A percentile compares a stretch with the other conserved stretches of the same genome.
Evolutionary conservation across 2,329 filamentous ascomycete species (phyloP).

Genomic region (Rutstroemia sp.): DNA sequence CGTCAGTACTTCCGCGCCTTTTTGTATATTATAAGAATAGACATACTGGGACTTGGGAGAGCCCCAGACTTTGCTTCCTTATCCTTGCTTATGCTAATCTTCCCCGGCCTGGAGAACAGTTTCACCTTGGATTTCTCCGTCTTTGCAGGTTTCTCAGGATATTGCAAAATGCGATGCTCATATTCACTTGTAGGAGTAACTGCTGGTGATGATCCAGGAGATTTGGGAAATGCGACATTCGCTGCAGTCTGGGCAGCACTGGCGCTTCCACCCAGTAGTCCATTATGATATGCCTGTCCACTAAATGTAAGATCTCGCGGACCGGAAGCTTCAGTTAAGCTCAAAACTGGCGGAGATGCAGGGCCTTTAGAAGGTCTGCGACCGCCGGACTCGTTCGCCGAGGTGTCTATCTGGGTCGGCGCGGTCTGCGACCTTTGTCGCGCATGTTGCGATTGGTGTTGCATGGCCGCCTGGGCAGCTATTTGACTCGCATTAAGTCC

Average conservation of each 20-base stretch:
- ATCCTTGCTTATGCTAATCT: slow-evolving; percentile 60
- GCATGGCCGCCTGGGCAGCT: slow-evolving; percentile 70
- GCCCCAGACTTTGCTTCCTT: slow-evolving; percentile 58
- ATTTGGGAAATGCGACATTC: slow-evolving; percentile 63
- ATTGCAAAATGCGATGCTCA: slow-evolving; percentile 18
- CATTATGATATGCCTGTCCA: slow-evolving; percentile 47
- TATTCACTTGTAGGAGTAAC: slow-evolving; percentile 31
- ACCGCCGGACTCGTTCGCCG: slow-evolving; percentile 16
- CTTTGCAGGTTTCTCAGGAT: slow-evolving; percentile 51
- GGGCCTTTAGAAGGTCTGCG: slow-evolving; percentile 35
- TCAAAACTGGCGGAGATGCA: slow-evolving; percentile 54
- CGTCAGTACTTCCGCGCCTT: slow-evolving; percentile 17
- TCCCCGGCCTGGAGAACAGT: slow-evolving; percentile 71
- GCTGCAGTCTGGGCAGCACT: slow-evolving; percentile 64
- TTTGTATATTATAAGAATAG: slow-evolving; percentile 56
- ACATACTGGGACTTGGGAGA: slow-evolving; percentile 65
- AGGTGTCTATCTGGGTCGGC: slow-evolving; percentile 38
- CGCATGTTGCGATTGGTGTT: slow-evolving; percentile 42
- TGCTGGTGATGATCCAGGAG: slow-evolving; percentile 27
- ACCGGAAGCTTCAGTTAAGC: slow-evolving; percentile 57
- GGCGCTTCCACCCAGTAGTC: slow-evolving; percentile 51
- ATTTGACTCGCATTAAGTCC: slow-evolving; percentile 63
- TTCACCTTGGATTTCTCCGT: slow-evolving; percentile 74
- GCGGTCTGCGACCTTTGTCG: slow-evolving; percentile 71
- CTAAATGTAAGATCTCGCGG: slow-evolving; percentile 50